Conservation (phyloP, 2,329 filamentous ascomycete genomes). For the Penicillium sp. region DNA sequence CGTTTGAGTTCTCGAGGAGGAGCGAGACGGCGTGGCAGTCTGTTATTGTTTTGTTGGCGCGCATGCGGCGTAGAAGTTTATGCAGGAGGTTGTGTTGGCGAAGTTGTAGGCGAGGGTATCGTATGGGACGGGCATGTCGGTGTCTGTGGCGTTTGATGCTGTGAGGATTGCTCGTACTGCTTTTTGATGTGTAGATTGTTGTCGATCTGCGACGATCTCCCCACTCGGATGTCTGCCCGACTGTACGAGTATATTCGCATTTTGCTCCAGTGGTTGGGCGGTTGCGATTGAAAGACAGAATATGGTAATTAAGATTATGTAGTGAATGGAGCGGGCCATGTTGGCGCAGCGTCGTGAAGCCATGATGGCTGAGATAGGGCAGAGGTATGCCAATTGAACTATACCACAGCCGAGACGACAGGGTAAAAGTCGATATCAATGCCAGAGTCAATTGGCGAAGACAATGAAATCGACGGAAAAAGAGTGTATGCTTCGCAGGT, state of each 20-base stretch:
- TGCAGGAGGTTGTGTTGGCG: constrained; percentile 48
- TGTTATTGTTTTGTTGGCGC: constrained; percentile 67
- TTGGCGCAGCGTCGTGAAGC: not conserved
- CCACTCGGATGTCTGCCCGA: constrained; percentile 17
- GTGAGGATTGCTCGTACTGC: constrained; percentile 8
- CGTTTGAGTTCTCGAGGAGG: constrained; percentile 78
- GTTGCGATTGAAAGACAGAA: constrained; percentile 18
- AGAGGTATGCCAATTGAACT: not conserved
- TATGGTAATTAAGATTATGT: constrained; percentile 28
- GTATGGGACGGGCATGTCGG: constrained; percentile 63
- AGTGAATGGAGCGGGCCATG: constrained; percentile 11
- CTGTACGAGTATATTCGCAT: constrained; percentile 3
- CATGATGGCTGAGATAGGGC: not conserved
- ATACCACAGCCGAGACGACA: too few species aligned
- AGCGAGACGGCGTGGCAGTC: constrained; percentile 82
- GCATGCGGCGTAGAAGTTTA: constrained; percentile 62
- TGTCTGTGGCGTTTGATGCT: constrained; percentile 11
- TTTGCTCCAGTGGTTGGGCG: constrained; percentile 8
- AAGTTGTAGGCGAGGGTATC: constrained; percentile 68
- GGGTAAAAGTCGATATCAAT: not conserved
- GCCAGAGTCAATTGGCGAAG: not conserved
- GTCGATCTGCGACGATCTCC: constrained; percentile 19
- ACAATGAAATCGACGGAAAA: not conserved
- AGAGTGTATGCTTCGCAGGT: not conserved
- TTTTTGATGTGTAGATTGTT: constrained; percentile 7